Evolutionary conservation across 345 rosid species (phyloP).

Genomic region (Eucalyptus regnans): DNA sequence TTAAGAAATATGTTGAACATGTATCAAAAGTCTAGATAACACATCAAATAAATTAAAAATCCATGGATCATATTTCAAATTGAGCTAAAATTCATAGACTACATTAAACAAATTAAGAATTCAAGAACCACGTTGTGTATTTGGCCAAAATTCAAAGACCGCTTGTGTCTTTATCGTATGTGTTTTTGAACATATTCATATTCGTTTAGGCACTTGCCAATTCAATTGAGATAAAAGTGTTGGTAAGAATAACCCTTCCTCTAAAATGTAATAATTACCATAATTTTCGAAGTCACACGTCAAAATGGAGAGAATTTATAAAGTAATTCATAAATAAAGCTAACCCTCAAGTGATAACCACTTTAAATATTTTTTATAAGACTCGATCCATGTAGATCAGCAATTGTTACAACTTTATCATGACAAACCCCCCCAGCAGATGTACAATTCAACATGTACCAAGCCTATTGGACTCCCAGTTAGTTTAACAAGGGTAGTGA

Average conservation of each 20-base stretch:
- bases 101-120: too few relatives aligned
- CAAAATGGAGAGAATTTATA: not conserved
- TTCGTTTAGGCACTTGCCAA: not conserved
- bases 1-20: too few relatives aligned
- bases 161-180: too few relatives aligned
- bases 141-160: too few relatives aligned
- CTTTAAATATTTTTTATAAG: not conserved
- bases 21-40: too few relatives aligned
- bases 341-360: not conserved
- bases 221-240: not conserved
- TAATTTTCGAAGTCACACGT: not conserved
- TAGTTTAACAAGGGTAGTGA: not conserved
- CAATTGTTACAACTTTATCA: not conserved
- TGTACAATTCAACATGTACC: not conserved
- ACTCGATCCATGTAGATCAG: not conserved
- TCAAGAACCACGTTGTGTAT: rapidly evolving
- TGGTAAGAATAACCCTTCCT: not conserved
- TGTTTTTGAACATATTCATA: not conserved
- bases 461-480: not conserved
- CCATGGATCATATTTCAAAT: too few relatives aligned
- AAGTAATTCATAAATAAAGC: not conserved
- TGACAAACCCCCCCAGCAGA: rapidly evolving
- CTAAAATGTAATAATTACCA: not conserved
- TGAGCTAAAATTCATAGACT: too few relatives aligned
- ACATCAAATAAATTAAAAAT: too few relatives aligned